Base-by-base conservation (phyloP, 2,329 filamentous ascomycete species). In the Claviceps monticola region DNA sequence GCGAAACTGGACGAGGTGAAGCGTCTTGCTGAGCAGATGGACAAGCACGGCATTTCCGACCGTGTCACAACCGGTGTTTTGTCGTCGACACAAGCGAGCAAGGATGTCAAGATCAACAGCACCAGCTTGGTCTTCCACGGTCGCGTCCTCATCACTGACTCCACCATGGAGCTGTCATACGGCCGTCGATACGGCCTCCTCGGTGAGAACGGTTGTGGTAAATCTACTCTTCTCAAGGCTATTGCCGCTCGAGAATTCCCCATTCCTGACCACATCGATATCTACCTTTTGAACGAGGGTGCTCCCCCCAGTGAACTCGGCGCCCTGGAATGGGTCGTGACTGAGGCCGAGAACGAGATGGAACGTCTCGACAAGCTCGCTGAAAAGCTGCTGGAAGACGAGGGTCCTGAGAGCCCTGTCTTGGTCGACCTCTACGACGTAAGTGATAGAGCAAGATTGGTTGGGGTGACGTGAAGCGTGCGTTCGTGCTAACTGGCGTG, bases 191-290 rank as follows among this genome's bases (percentile, higher is more conserved):
- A 98, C 68, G 93, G 93, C 68, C 77, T 98, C 53, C 75, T 98
- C 58, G 93, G 93, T 65, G 93, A 98, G 80, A 98, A 98, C 84
- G 93, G 93, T 59, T 98, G 93, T 71, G 93, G 93, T 69, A 98
- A 98, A 79, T 94, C 87, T 58, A 98, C 93, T n/a, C 73, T 98
- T 37, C 80, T 98, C 66, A 97, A 96, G 76, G 82, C 93, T 59
- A 95, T 98, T 67, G 84, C 86, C 62, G 84, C 83, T 65, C 86
- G 93, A 73, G 94, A 98, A 71, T 98, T 83, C 68, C 94, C 93
- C 57, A 87, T 98, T 66, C 94, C 93, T 55, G 86, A 95, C 29
- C 90, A 96, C 70, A 79, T 98, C 69, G 94, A 98, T 71, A 94
- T 98, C 71, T 98, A 98, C 74, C 83, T 98, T 46, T 78, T 98